These are phyloP conservation scores for Rhodotorula sp. DNA, from an alignment of 1,284 basidiomycete genomes.

Conservation along the genomic window DNA sequence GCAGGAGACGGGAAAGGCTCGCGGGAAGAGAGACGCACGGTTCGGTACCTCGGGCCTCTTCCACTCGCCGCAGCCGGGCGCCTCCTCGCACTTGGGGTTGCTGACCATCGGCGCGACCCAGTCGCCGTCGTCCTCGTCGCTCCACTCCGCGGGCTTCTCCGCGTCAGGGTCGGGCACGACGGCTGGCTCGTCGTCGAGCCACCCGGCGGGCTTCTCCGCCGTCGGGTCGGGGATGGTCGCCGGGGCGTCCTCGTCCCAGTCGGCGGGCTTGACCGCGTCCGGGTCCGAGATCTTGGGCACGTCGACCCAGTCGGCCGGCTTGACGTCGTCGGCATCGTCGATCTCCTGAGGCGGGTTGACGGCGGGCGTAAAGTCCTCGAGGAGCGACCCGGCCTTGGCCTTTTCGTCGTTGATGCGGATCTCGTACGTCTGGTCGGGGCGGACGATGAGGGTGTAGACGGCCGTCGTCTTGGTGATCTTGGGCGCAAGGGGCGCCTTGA, in stretches of 20 bases:
- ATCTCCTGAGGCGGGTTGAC: conserved; percentile 89
- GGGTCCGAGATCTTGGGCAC: conserved; percentile 66
- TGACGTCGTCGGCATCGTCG: conserved; percentile 50
- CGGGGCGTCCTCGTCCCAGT: conserved; percentile 95
- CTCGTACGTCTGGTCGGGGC: conserved; percentile 93
- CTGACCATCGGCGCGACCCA: conserved; percentile 87
- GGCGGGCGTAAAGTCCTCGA: conserved; percentile 93
- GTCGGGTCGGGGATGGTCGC: conserved; percentile 85
- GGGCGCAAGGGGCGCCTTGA: conserved; percentile 77
- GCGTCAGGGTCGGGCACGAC: conserved; percentile 85
- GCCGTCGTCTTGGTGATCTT: conserved; percentile 81
- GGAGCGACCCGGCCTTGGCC: conserved; percentile 73
- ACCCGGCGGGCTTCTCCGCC: conserved; percentile 88
- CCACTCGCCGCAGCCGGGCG: conserved; percentile 93
- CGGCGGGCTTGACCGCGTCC: conserved; percentile 65
- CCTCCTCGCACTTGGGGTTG: conserved; percentile 67
- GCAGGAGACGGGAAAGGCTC: too few species aligned
- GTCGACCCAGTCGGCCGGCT: conserved; percentile 85
- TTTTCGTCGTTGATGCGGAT: conserved; percentile 88
- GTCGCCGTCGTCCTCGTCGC: conserved; percentile 98
- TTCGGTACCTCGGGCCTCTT: conserved; percentile 83
- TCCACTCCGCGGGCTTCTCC: conserved; percentile 99
- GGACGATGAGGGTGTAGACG: conserved; percentile 74
- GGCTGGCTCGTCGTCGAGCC: conserved; percentile 86
- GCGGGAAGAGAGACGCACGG: conserved; percentile 61